Conservation (phyloP, 2,329 filamentous ascomycete genomes). For the Ceratocystis destructans region DNA sequence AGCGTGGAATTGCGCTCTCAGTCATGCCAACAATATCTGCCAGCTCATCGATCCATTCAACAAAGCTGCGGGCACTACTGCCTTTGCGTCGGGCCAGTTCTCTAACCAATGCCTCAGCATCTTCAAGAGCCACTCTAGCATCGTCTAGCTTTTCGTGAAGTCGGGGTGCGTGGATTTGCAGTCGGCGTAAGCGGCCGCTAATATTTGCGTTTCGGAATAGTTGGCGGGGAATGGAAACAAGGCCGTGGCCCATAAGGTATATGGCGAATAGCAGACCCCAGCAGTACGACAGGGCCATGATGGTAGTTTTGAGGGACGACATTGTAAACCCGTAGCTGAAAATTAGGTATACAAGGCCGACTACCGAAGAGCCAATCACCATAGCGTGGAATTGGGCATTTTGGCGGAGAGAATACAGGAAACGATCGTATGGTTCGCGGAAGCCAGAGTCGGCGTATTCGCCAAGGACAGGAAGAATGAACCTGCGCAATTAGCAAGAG, state of each 20-base stretch:
- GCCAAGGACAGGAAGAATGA: constrained; percentile 80
- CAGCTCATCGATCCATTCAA: constrained; percentile 93
- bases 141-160: constrained; percentile 81
- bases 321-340: constrained; percentile 61
- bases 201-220: constrained; percentile 70
- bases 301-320: constrained; percentile 60
- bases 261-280: constrained; percentile 88
- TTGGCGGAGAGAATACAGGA: constrained; percentile 70
- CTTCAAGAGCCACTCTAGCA: constrained; percentile 62
- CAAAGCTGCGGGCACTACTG: constrained; percentile 59
- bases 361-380: constrained; percentile 52
- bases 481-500: constrained; percentile 37
- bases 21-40: constrained; percentile 60
- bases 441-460: constrained; percentile 94
- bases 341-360: constrained; percentile 73
- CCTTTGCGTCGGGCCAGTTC: constrained; percentile 66
- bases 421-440: constrained; percentile 65
- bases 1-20: constrained; percentile 39
- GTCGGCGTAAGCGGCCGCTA: constrained; percentile 54
- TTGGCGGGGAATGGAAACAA: constrained; percentile 76
- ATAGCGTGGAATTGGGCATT: constrained; percentile 85
- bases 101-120: constrained; percentile 65
- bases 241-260: constrained; percentile 92
- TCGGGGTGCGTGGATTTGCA: constrained; percentile 67
- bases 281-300: constrained; percentile 90